Evolutionary conservation across 2,329 filamentous ascomycete species (phyloP), one percentile per base, ranked within the genome.

Genomic region (Aspergillus sp.): DNA sequence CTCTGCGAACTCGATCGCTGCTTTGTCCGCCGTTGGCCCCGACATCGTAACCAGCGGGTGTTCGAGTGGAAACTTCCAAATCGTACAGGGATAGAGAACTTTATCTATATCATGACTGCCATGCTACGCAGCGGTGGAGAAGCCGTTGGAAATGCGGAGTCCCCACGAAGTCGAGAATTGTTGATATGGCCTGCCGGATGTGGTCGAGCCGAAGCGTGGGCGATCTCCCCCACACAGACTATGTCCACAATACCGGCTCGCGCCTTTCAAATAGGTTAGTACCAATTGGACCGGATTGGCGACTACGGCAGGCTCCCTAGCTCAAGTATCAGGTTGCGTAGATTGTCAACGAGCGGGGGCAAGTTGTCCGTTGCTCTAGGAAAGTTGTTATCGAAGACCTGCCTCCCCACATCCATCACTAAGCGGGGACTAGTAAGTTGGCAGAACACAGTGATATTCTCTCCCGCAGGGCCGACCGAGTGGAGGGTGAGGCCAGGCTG

Each of bases 1-100:
- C 41, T 67, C 65, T 14, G 54, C 47, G 17, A 55, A 12, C 17
- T 59, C 57, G 31, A 59, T 47, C 8, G 27, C 45, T 23, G 25
- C 9, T 44, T 57, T 57, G 21, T 49, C 55, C 14, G 45, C 46
- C 17, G 21, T 55, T 37, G 31, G 12, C 3, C 9, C 12, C n/a
- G 52, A 37, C 33, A 27, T 47, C 9, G 46, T 21, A 14, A 3
- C 7, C 1, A 35, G 31, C n/a, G 11, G 11, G 33, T 27, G 19
- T 9, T 21, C n/a, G 48, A 14, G 15, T 31, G 11, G 31, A 27
- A 33, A 19, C 14, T 3, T n/a, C 11, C n/a, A n/a, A 23, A 0
- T 9, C 15, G 7, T 8, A 33, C 27, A 11, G 3, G 19, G 25
- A 17, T 19, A 27, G 25, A 41, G 37, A 40, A 17, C 15, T 31